These are phyloP conservation scores for Boletus rubescentipes DNA, from an alignment of 768 basidiomycete species.

Conservation along the genomic window DNA sequence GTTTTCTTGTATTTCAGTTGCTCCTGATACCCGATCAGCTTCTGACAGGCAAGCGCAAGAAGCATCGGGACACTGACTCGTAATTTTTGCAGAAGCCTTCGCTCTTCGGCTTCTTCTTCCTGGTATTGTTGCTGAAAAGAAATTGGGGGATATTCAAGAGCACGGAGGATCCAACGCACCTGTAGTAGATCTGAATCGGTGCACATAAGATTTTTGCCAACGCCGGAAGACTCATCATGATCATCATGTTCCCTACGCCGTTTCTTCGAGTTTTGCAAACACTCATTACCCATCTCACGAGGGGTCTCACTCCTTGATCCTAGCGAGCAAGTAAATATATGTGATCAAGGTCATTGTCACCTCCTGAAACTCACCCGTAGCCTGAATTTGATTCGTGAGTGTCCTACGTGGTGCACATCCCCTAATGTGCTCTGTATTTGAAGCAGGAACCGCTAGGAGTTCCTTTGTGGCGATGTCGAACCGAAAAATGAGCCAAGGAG, in stretches of 20 bases:
- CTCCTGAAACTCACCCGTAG: neutral
- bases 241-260: neutral
- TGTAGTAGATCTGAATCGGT: neutral
- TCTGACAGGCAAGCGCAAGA: neutral
- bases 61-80: neutral
- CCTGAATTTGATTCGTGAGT: neutral
- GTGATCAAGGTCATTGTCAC: neutral
- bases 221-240: neutral
- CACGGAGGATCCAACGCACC: neutral
- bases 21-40: neutral
- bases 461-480: constrained; percentile 7
- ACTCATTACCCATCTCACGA: neutral
- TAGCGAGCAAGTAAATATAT: neutral
- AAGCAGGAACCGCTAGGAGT: neutral
- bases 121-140: constrained; percentile 7
- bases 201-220: neutral
- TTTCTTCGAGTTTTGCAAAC: neutral
- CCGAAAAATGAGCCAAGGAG: constrained; percentile 13
- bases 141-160: neutral
- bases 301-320: neutral
- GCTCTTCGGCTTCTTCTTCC: constrained; percentile 15
- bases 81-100: constrained; percentile 10
- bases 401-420: neutral
- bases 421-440: neutral
- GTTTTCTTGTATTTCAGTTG: constrained; percentile 4